Percentiles rank a stretch among this genome's conserved stretches.
These are phyloP conservation scores for Brettanomyces anomalus DNA, from an alignment of 805 yeast genomes.

Conservation along the genomic window DNA sequence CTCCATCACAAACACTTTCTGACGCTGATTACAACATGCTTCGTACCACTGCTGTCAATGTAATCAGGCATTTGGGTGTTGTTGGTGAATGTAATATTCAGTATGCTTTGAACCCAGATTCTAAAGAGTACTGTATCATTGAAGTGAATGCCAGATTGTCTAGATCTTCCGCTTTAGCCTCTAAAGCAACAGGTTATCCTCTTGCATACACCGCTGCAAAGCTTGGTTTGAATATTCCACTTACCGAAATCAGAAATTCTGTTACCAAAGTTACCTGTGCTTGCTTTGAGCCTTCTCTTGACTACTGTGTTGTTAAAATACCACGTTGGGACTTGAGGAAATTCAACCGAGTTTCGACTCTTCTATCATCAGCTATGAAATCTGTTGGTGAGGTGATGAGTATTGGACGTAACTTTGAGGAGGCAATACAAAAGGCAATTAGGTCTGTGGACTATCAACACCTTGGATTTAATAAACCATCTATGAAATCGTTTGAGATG, in stretches of 20 bases:
- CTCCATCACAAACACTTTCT: conserved; percentile 94
- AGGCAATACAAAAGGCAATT: conserved; percentile 95
- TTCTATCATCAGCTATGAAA: conserved; percentile 90
- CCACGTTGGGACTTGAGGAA: conserved; percentile 99
- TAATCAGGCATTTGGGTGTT: conserved; percentile 94
- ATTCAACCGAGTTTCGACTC: conserved; percentile 83
- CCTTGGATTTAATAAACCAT: conserved; percentile 81
- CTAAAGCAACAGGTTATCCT: conserved; percentile 98
- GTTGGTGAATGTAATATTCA: conserved; percentile 99
- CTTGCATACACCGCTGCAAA: conserved; percentile 97
- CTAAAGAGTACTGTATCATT: conserved; percentile 92
- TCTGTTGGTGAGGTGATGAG: conserved; percentile 99
- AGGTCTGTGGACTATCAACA: conserved; percentile 94
- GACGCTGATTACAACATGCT: conserved; percentile 98
- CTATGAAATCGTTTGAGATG: conserved; percentile 54
- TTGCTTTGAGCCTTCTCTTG: conserved; percentile 95
- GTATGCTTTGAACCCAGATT: conserved; percentile 88
- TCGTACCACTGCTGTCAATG: conserved; percentile 95
- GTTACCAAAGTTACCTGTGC: conserved; percentile 93
- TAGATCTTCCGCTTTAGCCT: conserved; percentile 97
- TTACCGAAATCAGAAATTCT: conserved; percentile 84
- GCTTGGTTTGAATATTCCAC: conserved; percentile 84
- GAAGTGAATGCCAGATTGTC: conserved; percentile 98
- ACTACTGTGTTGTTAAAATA: conserved; percentile 93
- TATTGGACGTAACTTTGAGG: conserved; percentile 95